These are phyloP conservation scores for Exophiala spinifera DNA, from an alignment of 2,329 filamentous ascomycete genomes.

Conservation along the genomic window DNA sequence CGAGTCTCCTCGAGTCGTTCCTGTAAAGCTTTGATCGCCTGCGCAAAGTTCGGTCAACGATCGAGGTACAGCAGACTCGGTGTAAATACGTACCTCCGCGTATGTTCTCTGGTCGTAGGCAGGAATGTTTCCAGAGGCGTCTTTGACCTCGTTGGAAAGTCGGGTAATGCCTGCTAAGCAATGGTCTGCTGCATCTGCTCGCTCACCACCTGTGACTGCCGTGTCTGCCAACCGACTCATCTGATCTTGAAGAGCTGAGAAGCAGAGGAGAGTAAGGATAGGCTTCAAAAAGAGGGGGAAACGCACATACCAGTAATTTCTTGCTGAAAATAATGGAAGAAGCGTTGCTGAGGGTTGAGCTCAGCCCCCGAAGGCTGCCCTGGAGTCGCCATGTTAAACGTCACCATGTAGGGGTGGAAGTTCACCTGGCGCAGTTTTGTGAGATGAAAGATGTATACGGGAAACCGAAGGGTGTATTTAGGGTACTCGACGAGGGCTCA, in stretches of 20 bases:
- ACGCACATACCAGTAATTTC: conserved; percentile 62
- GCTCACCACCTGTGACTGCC: conserved; percentile 66
- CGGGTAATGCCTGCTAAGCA: conserved; percentile 75
- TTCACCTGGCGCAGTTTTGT: background rate
- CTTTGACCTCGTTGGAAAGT: conserved; percentile 79
- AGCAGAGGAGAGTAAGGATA: conserved; percentile 2
- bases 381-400: conserved; percentile 8
- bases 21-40: conserved; percentile 76
- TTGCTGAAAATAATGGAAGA: conserved; percentile 79
- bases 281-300: conserved; percentile 11
- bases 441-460: background rate
- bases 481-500: background rate
- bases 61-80: background rate
- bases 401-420: background rate
- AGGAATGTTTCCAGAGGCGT: conserved; percentile 76
- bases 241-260: conserved; percentile 70
- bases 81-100: conserved; percentile 58
- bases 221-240: conserved; percentile 66
- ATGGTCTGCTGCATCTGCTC: conserved; percentile 75
- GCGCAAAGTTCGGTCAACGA: conserved; percentile 1
- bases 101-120: conserved; percentile 89
- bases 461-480: background rate
- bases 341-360: conserved; percentile 64
- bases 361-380: conserved; percentile 1
- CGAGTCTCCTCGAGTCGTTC: conserved; percentile 73